Conservation (phyloP, 192 early-diverging fungal genomes). For the Gaertneriomyces sp. region DNA sequence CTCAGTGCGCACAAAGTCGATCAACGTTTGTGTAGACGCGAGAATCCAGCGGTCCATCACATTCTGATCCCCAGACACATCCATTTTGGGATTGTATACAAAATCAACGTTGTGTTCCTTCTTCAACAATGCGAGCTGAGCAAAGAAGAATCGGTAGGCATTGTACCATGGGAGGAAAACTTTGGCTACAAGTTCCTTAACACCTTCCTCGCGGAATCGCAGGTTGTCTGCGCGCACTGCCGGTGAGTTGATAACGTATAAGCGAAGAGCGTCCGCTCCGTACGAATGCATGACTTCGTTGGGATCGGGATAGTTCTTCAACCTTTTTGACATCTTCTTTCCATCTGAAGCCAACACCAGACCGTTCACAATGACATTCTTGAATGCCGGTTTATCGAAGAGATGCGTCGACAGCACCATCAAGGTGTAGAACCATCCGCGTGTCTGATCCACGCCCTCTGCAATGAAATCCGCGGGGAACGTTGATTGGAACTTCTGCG, state of each 20-base stretch:
- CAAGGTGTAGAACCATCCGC: conserved; percentile 99
- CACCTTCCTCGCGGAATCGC: conserved; percentile 94
- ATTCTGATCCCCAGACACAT: conserved; percentile 69
- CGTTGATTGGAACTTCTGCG: conserved; percentile 73
- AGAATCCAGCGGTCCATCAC: conserved; percentile 99
- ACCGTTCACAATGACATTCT: conserved; percentile 97
- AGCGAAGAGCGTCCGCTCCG: conserved; percentile 87
- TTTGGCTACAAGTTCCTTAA: conserved; percentile 89
- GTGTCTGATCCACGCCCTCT: conserved; percentile 99
- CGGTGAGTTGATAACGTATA: conserved; percentile 97
- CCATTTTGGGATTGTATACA: conserved; percentile 63
- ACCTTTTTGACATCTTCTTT: conserved; percentile 98
- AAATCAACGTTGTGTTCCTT: conserved; percentile 79
- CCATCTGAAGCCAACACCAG: conserved; percentile 94
- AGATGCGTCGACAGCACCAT: conserved; percentile 94
- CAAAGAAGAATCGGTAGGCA: conserved; percentile 92
- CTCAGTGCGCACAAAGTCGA: conserved; percentile 87
- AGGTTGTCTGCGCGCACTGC: conserved; percentile 94
- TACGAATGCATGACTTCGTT: conserved; percentile 73
- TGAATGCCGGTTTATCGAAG: conserved; percentile 91
- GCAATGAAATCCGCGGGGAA: conserved; percentile 99
- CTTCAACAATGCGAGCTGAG: conserved; percentile 84
- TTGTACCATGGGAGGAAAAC: conserved; percentile 99
- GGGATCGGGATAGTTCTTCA: conserved; percentile 98
- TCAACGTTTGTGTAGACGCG: conserved; percentile 90